Conservation (phyloP, 139 green algal genomes). For the Tetraselmis striata region DNA sequence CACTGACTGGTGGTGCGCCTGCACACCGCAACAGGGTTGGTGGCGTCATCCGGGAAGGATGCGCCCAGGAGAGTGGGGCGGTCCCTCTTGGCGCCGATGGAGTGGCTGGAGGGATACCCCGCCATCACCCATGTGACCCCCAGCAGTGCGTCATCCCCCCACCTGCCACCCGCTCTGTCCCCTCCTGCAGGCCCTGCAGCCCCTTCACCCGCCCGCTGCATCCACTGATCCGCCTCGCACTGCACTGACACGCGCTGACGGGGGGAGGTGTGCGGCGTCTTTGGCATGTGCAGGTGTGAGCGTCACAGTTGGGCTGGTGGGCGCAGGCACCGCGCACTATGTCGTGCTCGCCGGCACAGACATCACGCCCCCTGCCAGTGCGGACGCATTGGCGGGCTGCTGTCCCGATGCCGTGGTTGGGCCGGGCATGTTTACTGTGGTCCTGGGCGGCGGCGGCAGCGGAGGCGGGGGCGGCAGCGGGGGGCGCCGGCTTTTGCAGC, state of each 20-base stretch:
- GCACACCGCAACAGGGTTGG: too few species aligned
- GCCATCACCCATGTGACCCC: not conserved
- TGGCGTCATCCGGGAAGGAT: too few species aligned
- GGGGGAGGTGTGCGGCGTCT: too few species aligned
- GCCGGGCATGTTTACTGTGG: not conserved
- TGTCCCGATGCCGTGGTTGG: not conserved
- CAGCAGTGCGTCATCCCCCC: not conserved
- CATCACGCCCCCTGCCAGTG: not conserved
- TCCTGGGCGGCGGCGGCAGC: not conserved
- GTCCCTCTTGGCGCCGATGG: too few species aligned
- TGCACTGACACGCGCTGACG: too few species aligned
- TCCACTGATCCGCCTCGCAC: too few species aligned
- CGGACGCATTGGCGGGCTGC: not conserved
- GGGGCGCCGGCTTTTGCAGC: not conserved
- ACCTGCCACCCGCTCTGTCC: too few species aligned
- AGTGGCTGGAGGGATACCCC: not conserved
- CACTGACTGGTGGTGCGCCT: too few species aligned
- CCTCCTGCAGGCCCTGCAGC: too few species aligned
- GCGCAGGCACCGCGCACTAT: not conserved
- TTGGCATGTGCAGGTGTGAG: not conserved
- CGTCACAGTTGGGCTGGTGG: not conserved
- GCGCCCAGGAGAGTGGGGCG: too few species aligned
- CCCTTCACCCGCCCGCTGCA: too few species aligned
- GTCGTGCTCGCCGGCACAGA: not conserved
- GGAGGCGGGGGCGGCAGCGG: not conserved